Evolutionary conservation across 2,329 filamentous ascomycete species (phyloP).

Genomic region (Talaromyces sp.): DNA sequence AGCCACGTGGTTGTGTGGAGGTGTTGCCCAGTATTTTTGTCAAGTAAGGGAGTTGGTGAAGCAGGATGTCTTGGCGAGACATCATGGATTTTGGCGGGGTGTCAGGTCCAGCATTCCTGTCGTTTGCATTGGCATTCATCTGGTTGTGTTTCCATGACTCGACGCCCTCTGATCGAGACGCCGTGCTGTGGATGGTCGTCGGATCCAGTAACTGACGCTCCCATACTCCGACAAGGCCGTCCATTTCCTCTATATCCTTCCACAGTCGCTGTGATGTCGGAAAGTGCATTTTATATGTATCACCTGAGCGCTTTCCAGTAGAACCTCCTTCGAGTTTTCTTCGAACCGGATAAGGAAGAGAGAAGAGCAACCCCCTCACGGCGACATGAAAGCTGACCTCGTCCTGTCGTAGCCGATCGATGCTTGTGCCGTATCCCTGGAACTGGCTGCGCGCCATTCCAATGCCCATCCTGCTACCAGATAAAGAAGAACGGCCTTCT

Average conservation of each 20-base stretch:
- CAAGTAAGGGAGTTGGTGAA: slow-evolving; percentile 86
- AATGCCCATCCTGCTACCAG: slow-evolving; percentile 44
- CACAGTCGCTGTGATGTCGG: slow-evolving; percentile 80
- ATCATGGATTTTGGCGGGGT: slow-evolving; percentile 25
- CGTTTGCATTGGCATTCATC: neutral
- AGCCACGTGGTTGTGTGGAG: slow-evolving; percentile 45
- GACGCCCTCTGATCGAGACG: slow-evolving; percentile 23
- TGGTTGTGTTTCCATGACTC: slow-evolving; percentile 30
- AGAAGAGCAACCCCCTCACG: slow-evolving; percentile 79
- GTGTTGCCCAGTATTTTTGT: slow-evolving; percentile 53
- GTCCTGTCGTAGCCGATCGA: slow-evolving; percentile 79
- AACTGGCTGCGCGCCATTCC: slow-evolving; percentile 48
- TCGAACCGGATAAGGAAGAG: slow-evolving; percentile 80
- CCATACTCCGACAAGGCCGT: slow-evolving; percentile 56
- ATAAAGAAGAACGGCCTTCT: slow-evolving; percentile 46
- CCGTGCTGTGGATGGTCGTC: neutral
- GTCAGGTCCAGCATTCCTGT: neutral
- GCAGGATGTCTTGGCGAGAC: slow-evolving; percentile 44
- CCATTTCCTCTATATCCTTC: slow-evolving; percentile 76
- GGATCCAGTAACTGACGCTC: slow-evolving; percentile 29
- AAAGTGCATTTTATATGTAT: slow-evolving; percentile 87
- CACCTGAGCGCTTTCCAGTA: slow-evolving; percentile 37
- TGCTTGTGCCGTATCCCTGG: slow-evolving; percentile 54
- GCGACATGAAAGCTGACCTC: slow-evolving; percentile 92
- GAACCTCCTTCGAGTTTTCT: slow-evolving; percentile 39